Percentiles rank a stretch among this genome's conserved stretches.
These are phyloP conservation scores for Suaeda aralocaspica DNA, from an alignment of 148 eudicot species.

Conservation along the genomic window DNA sequence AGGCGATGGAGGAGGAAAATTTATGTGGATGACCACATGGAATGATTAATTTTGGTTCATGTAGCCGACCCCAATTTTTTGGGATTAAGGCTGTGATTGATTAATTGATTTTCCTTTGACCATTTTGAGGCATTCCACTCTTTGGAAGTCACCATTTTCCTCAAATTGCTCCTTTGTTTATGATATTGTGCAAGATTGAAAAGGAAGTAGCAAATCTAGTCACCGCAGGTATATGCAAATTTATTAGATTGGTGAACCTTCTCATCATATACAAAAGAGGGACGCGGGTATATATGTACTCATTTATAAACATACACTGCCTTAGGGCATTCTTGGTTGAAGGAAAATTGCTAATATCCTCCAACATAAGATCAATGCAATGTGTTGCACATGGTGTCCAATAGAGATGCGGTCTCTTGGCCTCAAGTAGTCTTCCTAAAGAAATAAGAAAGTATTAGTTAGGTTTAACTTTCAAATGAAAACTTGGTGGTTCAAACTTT, in stretches of 20 bases:
- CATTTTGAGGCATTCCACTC: not conserved
- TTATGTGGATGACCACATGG: no score
- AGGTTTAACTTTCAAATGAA: no score
- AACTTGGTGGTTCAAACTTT: no score
- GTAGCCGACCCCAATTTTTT: no score
- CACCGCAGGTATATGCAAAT: not conserved
- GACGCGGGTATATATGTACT: not conserved
- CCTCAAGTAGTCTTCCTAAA: conserved; percentile 6
- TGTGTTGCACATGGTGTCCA: conserved; percentile 18
- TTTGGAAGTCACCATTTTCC: not conserved
- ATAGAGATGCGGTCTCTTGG: not conserved
- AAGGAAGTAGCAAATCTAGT: not conserved
- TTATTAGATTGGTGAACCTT: not conserved
- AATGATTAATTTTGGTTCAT: no score
- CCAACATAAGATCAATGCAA: conserved; percentile 9
- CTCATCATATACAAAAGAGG: not conserved
- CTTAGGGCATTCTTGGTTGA: not conserved
- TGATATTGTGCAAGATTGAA: not conserved
- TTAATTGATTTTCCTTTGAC: not conserved
- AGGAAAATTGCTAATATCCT: not conserved
- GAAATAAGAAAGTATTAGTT: not conserved
- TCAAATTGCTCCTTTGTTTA: conserved; percentile 1
- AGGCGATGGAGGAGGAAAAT: no score
- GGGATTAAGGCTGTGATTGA: no score
- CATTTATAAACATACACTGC: not conserved